phyloP scores from a whole-genome alignment of 768 basidiomycete species.

The Pleurotus pulmonarius region DNA sequence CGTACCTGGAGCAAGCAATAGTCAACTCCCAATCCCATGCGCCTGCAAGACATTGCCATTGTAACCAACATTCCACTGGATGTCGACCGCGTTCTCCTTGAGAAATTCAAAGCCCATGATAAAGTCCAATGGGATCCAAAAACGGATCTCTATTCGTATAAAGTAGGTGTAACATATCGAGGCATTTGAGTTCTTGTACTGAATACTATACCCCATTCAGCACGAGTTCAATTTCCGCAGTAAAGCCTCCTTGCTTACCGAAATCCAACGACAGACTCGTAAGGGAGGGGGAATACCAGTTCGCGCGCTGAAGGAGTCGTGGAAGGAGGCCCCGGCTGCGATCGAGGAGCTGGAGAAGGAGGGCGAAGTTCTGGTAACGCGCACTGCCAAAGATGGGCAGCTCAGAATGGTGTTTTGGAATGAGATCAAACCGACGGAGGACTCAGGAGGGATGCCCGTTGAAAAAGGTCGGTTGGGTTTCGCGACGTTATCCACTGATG shows the following conservation, averaged over 20 bases:
- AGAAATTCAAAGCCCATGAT: conserved; percentile 82
- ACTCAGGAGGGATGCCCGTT: conserved; percentile 64
- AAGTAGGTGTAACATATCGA: conserved; percentile 39
- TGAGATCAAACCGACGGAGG: conserved; percentile 75
- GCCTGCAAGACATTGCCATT: conserved; percentile 84
- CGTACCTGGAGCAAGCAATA: conserved; percentile 19
- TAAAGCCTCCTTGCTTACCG: conserved; percentile 77
- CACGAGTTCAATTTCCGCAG: conserved; percentile 85
- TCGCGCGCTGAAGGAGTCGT: conserved; percentile 82
- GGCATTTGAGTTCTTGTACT: background rate
- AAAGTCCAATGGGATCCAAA: conserved; percentile 76
- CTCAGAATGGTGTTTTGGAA: conserved; percentile 89
- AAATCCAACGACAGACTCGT: conserved; percentile 82
- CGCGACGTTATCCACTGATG: background rate
- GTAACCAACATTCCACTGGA: conserved; percentile 76
- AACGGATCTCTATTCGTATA: conserved; percentile 84
- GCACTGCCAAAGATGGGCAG: conserved; percentile 80
- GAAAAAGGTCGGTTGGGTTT: conserved; percentile 63
- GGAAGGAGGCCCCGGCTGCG: conserved; percentile 81
- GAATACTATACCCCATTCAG: conserved; percentile 32
- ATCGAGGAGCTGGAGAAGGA: conserved; percentile 89
- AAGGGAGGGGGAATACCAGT: conserved; percentile 85
- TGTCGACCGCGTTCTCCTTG: conserved; percentile 63
- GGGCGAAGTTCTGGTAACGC: conserved; percentile 84
- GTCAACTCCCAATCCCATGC: conserved; percentile 76